Evolutionary conservation across 371 early-diverging fungal species (phyloP).

Genomic region (Smittium culicis): DNA sequence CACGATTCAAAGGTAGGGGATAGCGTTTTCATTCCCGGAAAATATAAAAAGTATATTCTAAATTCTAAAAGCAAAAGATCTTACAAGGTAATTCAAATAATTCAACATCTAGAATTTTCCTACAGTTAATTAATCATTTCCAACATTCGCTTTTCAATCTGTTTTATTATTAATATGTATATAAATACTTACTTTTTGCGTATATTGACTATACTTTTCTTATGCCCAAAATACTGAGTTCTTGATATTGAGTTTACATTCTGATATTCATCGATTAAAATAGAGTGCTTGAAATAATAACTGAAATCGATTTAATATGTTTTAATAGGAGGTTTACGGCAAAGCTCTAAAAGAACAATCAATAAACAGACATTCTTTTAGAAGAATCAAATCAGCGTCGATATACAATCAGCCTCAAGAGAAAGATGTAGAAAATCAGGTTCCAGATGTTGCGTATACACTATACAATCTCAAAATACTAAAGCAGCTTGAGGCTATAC

Average conservation of each 20-base stretch:
- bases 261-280: too few relatives aligned
- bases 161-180: not conserved
- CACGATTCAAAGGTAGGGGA: too few relatives aligned
- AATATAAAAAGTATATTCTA: not conserved
- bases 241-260: too few relatives aligned
- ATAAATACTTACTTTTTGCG: not conserved
- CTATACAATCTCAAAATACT: not conserved
- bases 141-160: not conserved
- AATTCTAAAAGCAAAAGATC: not conserved
- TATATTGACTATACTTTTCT: too few relatives aligned
- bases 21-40: not conserved
- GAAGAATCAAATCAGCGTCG: not conserved
- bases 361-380: not conserved
- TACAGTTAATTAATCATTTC: not conserved
- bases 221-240: too few relatives aligned
- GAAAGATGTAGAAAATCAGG: not conserved
- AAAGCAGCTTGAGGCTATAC: not conserved
- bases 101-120: too few relatives aligned
- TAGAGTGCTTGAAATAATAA: too few relatives aligned
- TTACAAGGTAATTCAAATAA: not conserved
- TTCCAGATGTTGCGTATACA: not conserved
- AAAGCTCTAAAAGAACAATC: not conserved
- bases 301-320: not conserved
- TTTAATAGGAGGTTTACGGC: not conserved
- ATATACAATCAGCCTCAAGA: not conserved